Evolutionary conservation across 495 filamentous ascomycete genomes (phyloP), one percentile per base, ranked within the genome.

Genomic region (Oleoguttula mirabilis): DNA sequence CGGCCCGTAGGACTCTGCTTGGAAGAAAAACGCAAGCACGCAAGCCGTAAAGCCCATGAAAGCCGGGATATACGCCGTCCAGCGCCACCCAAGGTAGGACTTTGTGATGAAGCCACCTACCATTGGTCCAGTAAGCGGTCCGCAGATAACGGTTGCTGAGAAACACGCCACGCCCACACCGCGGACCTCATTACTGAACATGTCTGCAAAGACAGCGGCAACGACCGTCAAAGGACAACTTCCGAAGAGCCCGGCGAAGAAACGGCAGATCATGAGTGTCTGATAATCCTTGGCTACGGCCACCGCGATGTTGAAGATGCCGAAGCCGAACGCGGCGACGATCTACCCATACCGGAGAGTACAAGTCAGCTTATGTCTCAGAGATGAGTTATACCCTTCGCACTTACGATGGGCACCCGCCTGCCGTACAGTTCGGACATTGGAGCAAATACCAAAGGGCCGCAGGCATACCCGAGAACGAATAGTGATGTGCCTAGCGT

Each of bases 201-300:
- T 46, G 44, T 94, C 87, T 1, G 81, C 79, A 62, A 94, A 90
- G 36, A 92, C 74, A 17, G 86, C 87, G 3, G 78, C 87, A 1
- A 93, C 86, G 33, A 93, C 77, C 16, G 87, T 77, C 5, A 94
- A 56, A 0, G 87, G 85, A 56, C 75, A 82, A 31, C 82, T 78
- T 23, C 82, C 84, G 50, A 72, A 73, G 46, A 75, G 65, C 33
- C 86, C 87, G 38, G 70, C 75, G 55, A 84, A 93, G 67, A 93
- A 94, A 19, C 87, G 80, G 50, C 75, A 81, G 48, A 93, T 75
- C 39, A 93, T 66, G 8, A 90, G 55, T 0, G 86, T 92, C 60
- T 92, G 86, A 2, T 86, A 58, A 56, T 92, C 83, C 57, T 88
- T 88, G 35, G 65, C 79, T 0, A 70, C 67, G 7, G 84, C 85